Base-by-base conservation (phyloP, 768 basidiomycete genomes). In the Amanita thiersii region DNA sequence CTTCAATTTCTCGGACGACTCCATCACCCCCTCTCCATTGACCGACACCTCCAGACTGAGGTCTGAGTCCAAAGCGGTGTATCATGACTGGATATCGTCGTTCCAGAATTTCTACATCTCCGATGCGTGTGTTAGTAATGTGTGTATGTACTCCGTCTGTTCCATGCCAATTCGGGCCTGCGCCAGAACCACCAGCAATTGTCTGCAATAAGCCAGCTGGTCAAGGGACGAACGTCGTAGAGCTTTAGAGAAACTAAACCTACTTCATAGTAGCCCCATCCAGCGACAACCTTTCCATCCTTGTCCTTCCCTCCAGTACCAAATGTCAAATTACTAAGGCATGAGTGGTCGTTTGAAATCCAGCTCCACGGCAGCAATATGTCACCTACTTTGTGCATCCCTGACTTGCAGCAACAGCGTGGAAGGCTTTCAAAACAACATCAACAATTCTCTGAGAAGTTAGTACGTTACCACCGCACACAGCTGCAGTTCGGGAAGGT, bases 361-460 rank as follows among this genome's bases (percentile, higher is more conserved):
- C 20, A 28, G 34, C 39, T 28, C 39, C 10, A 21, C 21, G 18
- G 30, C 32, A 32, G 28, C 18, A 40, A 37, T 34, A 15, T 15
- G 26, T 3, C 2, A 59, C 79, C 50, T 56, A 88, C 88, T 93
- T 93, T 34, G 88, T 92, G 53, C 88, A 89, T 1, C 93, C 93
- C 56, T 96, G 92, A 52, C 86, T 89, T 0, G 91, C 93, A 12
- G 91, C 90, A 35, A 81, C 83, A 2, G 89, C 91, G 51, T 85
- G 75, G 67, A 97, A 96, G 0, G 92, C 91, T 57, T 86, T 89
- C 25, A 97, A 65, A 24, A 97, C 86, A 2, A 93, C 90, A 55
- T 97, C 93, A 2, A 93, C 88, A 33, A 94, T 87, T n/a, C 93
- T 72, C 55, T 94, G 92, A 4, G 82, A 86, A 3, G 90, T 92